These are phyloP conservation scores for Trichomonascus vanleenenianus DNA, from an alignment of 805 yeast genomes.

Conservation along the genomic window DNA sequence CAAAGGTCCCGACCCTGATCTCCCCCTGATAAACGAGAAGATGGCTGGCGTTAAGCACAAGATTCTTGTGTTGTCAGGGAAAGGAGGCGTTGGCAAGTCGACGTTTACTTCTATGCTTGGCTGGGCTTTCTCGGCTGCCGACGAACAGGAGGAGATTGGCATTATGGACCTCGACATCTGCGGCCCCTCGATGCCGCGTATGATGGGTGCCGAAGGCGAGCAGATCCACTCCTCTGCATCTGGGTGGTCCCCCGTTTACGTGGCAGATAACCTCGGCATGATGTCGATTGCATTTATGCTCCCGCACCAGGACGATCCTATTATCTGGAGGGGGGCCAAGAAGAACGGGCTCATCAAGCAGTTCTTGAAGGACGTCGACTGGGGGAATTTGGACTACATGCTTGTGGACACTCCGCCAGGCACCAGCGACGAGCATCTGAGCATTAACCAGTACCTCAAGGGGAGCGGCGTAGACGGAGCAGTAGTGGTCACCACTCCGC, in stretches of 20 bases:
- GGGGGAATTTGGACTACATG: slow-evolving; percentile 80
- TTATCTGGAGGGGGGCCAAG: slow-evolving; percentile 97
- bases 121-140: slow-evolving; percentile 79
- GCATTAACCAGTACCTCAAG: slow-evolving; percentile 79
- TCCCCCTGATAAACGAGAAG: slow-evolving; percentile 64
- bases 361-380: slow-evolving; percentile 87
- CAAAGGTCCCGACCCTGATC: slow-evolving; percentile 93
- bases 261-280: slow-evolving; percentile 87
- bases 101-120: slow-evolving; percentile 94
- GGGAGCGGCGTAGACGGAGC: slow-evolving; percentile 96
- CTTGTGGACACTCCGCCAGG: slow-evolving; percentile 98
- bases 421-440: slow-evolving; percentile 92
- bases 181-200: slow-evolving; percentile 93
- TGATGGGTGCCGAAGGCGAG: slow-evolving; percentile 89
- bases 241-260: slow-evolving; percentile 97
- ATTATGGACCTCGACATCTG: slow-evolving; percentile 97
- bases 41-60: slow-evolving; percentile 66
- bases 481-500: slow-evolving; percentile 90
- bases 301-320: slow-evolving; percentile 87
- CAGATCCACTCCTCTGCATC: slow-evolving; percentile 79
- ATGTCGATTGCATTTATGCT: slow-evolving; percentile 94
- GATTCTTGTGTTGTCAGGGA: slow-evolving; percentile 57
- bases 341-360: slow-evolving; percentile 90
- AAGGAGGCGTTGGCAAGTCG: slow-evolving; percentile 94
- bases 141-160: slow-evolving; percentile 66